These are phyloP conservation scores for Tylopilus cervinicoccineus DNA, from an alignment of 768 basidiomycete genomes.

Conservation along the genomic window DNA sequence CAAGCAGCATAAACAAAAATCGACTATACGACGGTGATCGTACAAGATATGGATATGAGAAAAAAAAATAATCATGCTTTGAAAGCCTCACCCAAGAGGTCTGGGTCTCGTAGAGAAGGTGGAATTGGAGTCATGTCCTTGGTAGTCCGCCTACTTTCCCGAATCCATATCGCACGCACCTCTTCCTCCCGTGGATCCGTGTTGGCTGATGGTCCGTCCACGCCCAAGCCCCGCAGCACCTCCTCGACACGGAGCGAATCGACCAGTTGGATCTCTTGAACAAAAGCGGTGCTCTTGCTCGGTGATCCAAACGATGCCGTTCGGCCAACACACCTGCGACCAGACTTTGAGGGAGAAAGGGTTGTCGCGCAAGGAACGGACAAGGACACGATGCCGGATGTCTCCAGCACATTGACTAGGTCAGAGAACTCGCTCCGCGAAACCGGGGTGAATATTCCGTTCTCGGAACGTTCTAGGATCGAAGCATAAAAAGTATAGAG, in stretches of 20 bases:
- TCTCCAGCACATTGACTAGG: conserved; percentile 67
- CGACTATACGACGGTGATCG: conserved; percentile 4
- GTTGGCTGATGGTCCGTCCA: conserved; percentile 12
- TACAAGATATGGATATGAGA: neutral
- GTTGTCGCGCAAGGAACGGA: conserved; percentile 30
- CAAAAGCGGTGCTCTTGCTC: conserved; percentile 22
- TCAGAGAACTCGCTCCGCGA: conserved; percentile 77
- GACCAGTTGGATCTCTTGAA: conserved; percentile 49
- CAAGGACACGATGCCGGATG: conserved; percentile 56
- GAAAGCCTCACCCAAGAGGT: conserved; percentile 32
- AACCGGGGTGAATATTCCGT: conserved; percentile 55
- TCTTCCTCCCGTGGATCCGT: conserved; percentile 43
- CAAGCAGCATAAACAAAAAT: conserved; percentile 4
- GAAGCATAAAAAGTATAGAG: conserved; percentile 62
- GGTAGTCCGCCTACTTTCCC: conserved; percentile 36
- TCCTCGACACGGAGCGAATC: conserved; percentile 67
- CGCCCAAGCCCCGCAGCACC: conserved; percentile 64
- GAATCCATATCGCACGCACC: conserved; percentile 38
- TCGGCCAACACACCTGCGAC: conserved; percentile 51
- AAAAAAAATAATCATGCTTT: conserved; percentile 30
- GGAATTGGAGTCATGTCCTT: conserved; percentile 32
- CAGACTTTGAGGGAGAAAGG: conserved; percentile 42
- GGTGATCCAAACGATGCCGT: conserved; percentile 51
- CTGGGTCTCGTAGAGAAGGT: conserved; percentile 3
- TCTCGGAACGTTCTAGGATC: conserved; percentile 54